Percentiles rank a stretch among this genome's conserved stretches.
Evolutionary conservation across 2,329 filamentous ascomycete genomes (phyloP).

Genomic region (Acephala macrosclerotiorum): DNA sequence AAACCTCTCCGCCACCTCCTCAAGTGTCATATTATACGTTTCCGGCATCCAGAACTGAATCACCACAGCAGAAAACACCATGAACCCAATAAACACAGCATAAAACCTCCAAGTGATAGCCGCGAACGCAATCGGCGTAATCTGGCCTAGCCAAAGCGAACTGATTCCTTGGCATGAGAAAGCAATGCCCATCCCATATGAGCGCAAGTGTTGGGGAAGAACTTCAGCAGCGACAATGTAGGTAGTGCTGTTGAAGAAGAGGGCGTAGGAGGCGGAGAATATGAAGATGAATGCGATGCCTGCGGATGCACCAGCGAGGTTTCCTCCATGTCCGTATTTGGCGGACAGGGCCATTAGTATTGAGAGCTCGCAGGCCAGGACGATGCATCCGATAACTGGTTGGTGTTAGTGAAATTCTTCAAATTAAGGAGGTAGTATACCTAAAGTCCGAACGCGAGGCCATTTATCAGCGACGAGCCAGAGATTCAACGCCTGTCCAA

Average conservation of each 20-base stretch:
- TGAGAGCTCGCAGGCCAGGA: constrained; percentile 34
- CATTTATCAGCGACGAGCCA: constrained; percentile 44
- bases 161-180: constrained; percentile 39
- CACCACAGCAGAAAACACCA: constrained; percentile 42
- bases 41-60: constrained; percentile 63
- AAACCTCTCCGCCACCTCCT: constrained; percentile 53
- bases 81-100: constrained; percentile 46
- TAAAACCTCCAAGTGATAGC: constrained; percentile 49
- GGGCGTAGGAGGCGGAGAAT: constrained; percentile 45
- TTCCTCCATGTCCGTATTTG: constrained; percentile 21
- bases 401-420: not conserved
- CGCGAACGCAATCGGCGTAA: constrained; percentile 46
- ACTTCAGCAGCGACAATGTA: constrained; percentile 46
- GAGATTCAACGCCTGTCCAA: constrained; percentile 45
- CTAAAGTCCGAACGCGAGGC: constrained; percentile 42
- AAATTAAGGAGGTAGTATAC: constrained; percentile 9
- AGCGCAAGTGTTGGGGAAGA: constrained; percentile 43
- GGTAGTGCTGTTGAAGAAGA: constrained; percentile 47
- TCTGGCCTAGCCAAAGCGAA: constrained; percentile 36
- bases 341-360: constrained; percentile 38
- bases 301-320: constrained; percentile 40
- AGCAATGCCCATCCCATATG: constrained; percentile 32
- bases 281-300: constrained; percentile 48
- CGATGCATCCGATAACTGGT: constrained; percentile 33
- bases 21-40: constrained; percentile 72